Evolutionary conservation across 1,284 basidiomycete genomes (phyloP).

Genomic region (Ustilago xerochloae): DNA sequence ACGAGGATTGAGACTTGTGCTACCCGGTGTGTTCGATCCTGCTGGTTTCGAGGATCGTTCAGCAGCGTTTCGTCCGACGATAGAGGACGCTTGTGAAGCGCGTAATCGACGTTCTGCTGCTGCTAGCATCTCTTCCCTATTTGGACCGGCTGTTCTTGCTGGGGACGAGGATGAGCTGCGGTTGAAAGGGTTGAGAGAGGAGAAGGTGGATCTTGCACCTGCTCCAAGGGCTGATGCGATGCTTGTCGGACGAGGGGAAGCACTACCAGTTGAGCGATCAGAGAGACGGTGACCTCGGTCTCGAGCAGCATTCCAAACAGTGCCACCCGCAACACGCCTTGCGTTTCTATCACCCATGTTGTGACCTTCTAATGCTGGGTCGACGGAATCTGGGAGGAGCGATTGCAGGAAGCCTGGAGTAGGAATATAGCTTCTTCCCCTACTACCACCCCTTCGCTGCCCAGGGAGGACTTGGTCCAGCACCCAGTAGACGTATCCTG

Average conservation of each 20-base stretch:
- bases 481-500: constrained; percentile 75
- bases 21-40: constrained; percentile 14
- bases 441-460: constrained; percentile 23
- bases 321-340: constrained; percentile 40
- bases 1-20: constrained; percentile 30
- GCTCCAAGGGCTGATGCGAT: constrained; percentile 37
- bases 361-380: constrained; percentile 47
- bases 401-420: constrained; percentile 39
- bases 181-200: constrained; percentile 35
- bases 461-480: constrained; percentile 33
- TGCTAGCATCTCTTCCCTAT: constrained; percentile 51
- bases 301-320: constrained; percentile 40
- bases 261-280: constrained; percentile 2
- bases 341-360: constrained; percentile 44
- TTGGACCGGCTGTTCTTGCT: constrained; percentile 14
- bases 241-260: constrained; percentile 14
- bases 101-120: constrained; percentile 55
- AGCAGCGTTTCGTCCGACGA: constrained; percentile 51
- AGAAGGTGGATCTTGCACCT: constrained; percentile 17
- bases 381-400: constrained; percentile 50
- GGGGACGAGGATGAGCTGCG: constrained; percentile 8
- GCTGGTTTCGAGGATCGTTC: constrained; percentile 17
- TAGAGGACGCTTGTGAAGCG: constrained; percentile 27
- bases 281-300: constrained; percentile 30
- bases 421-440: constrained; percentile 33